Conservation (phyloP, 805 yeast species). For the Saccharomycopsis synnaedendra region DNA sequence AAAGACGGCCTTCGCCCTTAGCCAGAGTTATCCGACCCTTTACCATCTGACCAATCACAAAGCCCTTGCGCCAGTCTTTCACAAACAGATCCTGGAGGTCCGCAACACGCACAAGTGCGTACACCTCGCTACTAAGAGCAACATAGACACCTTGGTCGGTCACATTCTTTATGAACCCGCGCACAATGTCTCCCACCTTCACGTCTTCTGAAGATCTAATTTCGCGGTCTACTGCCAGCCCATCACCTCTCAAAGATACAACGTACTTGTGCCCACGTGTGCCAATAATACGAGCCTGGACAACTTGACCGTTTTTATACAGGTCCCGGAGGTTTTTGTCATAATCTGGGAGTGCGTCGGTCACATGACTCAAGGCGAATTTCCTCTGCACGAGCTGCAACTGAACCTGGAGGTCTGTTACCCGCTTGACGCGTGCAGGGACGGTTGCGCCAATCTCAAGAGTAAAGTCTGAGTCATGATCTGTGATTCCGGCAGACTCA, state of each 20-base stretch:
- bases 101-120: slow-evolving; percentile 70
- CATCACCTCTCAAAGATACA: slow-evolving; percentile 48
- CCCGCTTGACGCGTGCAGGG: slow-evolving; percentile 53
- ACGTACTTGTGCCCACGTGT: slow-evolving; percentile 37
- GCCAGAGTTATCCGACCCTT: slow-evolving; percentile 60
- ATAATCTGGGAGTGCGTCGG: slow-evolving; percentile 70
- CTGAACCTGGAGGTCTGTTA: slow-evolving; percentile 47
- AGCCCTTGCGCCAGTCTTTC: slow-evolving; percentile 81
- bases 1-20: slow-evolving; percentile 50
- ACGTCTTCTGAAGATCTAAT: slow-evolving; percentile 42
- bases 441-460: slow-evolving; percentile 41
- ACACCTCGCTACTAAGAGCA: slow-evolving; percentile 54
- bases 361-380: slow-evolving; percentile 53
- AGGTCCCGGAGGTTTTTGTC: slow-evolving; percentile 38
- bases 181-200: slow-evolving; percentile 57
- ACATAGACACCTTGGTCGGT: slow-evolving; percentile 72
- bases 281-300: slow-evolving; percentile 42
- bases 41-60: slow-evolving; percentile 60
- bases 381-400: slow-evolving; percentile 59
- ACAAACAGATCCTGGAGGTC: slow-evolving; percentile 74
- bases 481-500: slow-evolving; percentile 26
- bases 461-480: slow-evolving; percentile 37
- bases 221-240: slow-evolving; percentile 23
- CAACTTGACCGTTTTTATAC: slow-evolving; percentile 40
- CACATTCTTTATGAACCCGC: slow-evolving; percentile 71